Evolutionary conservation across 116 monocot genomes (phyloP), one percentile per base, ranked within the genome.

Genomic region (Cymodocea nodosa): DNA sequence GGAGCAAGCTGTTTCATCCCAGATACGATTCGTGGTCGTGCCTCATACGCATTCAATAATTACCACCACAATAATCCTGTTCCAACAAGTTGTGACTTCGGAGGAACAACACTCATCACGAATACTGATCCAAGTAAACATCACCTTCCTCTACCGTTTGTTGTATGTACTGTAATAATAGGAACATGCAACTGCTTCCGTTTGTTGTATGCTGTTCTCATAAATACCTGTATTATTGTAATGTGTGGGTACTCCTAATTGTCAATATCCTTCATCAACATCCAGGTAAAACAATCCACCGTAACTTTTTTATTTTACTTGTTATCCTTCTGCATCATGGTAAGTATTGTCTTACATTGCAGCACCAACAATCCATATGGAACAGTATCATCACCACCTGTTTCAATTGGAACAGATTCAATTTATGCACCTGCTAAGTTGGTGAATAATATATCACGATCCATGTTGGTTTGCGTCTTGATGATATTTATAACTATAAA

Each of bases 51-150:
- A 23, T 71, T 76, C 71, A 76, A 76, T 34, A 36, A 13, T 36
- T 76, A 76, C 71, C 71, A 76, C 64, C 76, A 76, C 59, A 71
- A 66, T 60, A 71, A 70, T 15, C 65, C 71, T 23, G 35, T 60
- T 50, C 12, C 70, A 12, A 71, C 70, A 24, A 76, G 71, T 59
- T 76, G 76, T 52, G 66, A 76, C 22, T 76, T 76, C 30, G 76
- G 76, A 24, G 71, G 71, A 6, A 66, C 76, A 23, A 71, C 71
- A 25, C 34, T 61, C 3, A 6, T 76, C n/a, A 76, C 76, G 16
- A 66, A 49, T 51, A 60, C 61, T 14, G 71, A 76, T 60, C 76
- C 76, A 60, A 65, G 76, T 76, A 66, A 59, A 59, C 15, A 16
- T 15, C 12, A 10, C 14, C 51, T 35, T 7, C 51, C 49, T 14